Evolutionary conservation across 1,139 yeast genomes (phyloP), one percentile per base, ranked within the genome.

Genomic region (Geotrichum fermentans): DNA sequence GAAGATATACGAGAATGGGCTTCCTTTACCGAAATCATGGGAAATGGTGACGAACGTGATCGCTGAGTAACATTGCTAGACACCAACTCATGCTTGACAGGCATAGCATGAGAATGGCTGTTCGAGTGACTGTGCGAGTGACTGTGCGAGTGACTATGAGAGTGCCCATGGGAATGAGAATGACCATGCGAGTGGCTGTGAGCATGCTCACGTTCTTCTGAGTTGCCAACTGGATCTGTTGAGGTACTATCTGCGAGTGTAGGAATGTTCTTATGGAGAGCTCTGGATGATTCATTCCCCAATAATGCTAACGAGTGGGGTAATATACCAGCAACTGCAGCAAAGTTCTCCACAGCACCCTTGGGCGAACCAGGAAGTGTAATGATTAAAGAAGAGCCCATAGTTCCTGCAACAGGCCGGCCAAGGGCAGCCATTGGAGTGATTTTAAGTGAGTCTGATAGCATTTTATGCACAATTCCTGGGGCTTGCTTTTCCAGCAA

Each of bases 301-400:
- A 69, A 54, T 45, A 74, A 71, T 7, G 59, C 58, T 41, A 75
- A 54, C 0, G 77, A 76, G 56, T 75, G 80, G 0, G 69, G 68
- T 34, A 75, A 52, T 2, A 69, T 61, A 2, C 55, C 61, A 1
- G 66, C 36, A 5, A 75, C 53, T 0, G 76, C 71, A 18, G 58
- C 62, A 28, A 73, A 51, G 52, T 73, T 73, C 57, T 75, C 79
- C 1, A 54, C 53, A 0, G 75, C 75, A 0, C 72, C 79, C 50
- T 67, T 73, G 1, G 76, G 75, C 1, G 78, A 73, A 0, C 80
- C 80, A 0, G 80, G 80, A 7, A 75, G 60, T 0, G 79, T 73
- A 8, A 75, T 56, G 0, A 75, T 60, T 38, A 75, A 52, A 0
- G 71, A 53, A 33, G 54, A 54, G 22, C 56, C 53, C 13, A 60